A percentile compares a stretch with the other conserved stretches of the same genome.
Conservation (phyloP, 768 basidiomycete genomes). For the Porphyrellus cyaneotinctus region DNA sequence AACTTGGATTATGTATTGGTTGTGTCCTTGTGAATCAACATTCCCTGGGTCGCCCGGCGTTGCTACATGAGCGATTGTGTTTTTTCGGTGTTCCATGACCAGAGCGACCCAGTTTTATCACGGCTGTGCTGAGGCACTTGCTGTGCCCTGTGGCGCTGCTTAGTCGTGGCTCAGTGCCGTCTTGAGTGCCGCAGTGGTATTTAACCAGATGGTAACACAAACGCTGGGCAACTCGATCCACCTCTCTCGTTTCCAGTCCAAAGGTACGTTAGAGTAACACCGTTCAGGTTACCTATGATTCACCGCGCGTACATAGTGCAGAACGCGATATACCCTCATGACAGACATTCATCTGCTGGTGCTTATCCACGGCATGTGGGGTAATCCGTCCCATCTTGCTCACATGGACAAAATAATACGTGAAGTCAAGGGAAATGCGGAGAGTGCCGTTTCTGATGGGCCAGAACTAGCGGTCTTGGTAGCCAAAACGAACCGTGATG, state of each 20-base stretch:
- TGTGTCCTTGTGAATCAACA: not conserved
- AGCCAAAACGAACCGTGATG: constrained; percentile 60
- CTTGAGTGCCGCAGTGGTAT: not conserved
- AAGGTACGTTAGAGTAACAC: constrained; percentile 1
- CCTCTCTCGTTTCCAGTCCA: not conserved
- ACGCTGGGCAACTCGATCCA: no score
- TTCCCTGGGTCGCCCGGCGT: not conserved
- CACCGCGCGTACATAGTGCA: not conserved
- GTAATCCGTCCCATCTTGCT: constrained; percentile 60
- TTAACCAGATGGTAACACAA: constrained; percentile 1
- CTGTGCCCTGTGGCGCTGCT: constrained; percentile 4
- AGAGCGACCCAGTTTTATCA: constrained; percentile 5
- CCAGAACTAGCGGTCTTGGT: constrained; percentile 57
- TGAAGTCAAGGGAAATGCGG: constrained; percentile 35
- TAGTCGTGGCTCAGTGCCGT: no score
- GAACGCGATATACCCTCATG: constrained; percentile 17
- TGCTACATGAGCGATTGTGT: not conserved
- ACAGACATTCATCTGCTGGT: constrained; percentile 39
- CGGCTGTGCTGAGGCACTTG: not conserved
- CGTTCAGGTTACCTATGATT: not conserved
- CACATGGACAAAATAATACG: constrained; percentile 52
- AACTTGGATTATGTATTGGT: constrained; percentile 3
- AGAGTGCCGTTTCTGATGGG: constrained; percentile 28
- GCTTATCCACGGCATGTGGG: constrained; percentile 74
- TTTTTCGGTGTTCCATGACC: not conserved